Evolutionary conservation across 2,329 filamentous ascomycete species (phyloP), one percentile per base, ranked within the genome.

Genomic region (Macrophomina tecta): DNA sequence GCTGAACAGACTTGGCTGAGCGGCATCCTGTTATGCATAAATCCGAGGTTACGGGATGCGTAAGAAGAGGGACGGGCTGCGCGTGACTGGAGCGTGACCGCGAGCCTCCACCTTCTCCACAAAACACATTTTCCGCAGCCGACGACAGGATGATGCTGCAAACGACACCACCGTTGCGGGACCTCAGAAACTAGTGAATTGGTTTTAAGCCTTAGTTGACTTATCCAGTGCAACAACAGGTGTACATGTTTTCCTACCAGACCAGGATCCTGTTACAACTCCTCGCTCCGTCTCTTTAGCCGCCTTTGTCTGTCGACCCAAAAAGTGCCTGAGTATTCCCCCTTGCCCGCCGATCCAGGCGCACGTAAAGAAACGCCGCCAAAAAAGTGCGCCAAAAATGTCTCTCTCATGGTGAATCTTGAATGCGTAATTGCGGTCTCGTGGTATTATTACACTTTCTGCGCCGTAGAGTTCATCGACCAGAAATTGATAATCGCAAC

Each of bases 401-500:
- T 62, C 16, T 62, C n/a, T 62, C 45, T 40, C 58, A 49, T 62
- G 58, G 58, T 62, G 58, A 62, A 62, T 62, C 58, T 62, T 62
- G 58, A 49, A 62, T 62, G 58, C 58, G 46, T 49, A 62, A n/a
- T 34, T 40, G 52, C 42, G 56, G 16, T 32, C 32, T 40, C 45
- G 30, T 62, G 42, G 58, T 62, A 56, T 55, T 65, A 56, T 56
- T 65, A 65, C 51, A 56, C 51, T 62, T 66, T 62, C 53, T 51
- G 53, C 53, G 45, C 28, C 30, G 52, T 49, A 6, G 64, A 11
- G 48, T 66, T 62, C 55, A 77, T 69, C 70, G 70, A 40, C 63
- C 63, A 72, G 38, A 78, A 69, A 49, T 75, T 71, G 51, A 78
- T 73, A 23, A 78, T 72, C 1, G 76, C 77, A 68, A 78, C 74